phyloP scores from a whole-genome alignment of 31 red algal species.

The Porphyra umbilicalis region DNA sequence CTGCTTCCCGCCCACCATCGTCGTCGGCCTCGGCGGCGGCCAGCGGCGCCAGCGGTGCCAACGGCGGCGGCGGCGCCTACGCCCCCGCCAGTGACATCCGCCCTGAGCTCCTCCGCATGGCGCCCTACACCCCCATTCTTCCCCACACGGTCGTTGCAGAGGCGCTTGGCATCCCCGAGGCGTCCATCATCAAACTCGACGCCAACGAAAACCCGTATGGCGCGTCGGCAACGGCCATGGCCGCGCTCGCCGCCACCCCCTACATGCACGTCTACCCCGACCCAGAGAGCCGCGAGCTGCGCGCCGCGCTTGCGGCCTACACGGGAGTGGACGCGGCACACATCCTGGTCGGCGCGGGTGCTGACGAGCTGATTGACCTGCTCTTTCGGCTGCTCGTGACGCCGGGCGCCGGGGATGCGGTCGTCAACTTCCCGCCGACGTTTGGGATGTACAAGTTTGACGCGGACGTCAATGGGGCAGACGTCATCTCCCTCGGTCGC shows the following conservation, averaged over 20 bases:
- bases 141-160: constrained; percentile 87
- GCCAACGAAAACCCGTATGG: constrained; percentile 98
- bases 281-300: constrained; percentile 60
- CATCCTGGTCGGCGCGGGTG: constrained; percentile 80
- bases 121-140: constrained; percentile 83
- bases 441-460: constrained; percentile 99
- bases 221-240: constrained; percentile 48
- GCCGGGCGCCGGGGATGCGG: constrained; percentile 38
- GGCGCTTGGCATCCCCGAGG: constrained; percentile 42
- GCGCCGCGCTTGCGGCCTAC: constrained; percentile 68
- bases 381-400: constrained; percentile 83
- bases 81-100: constrained; percentile 45
- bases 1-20: too few relatives aligned
- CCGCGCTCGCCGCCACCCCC: constrained; percentile 40
- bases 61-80: constrained; percentile 1
- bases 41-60: neutral
- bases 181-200: constrained; percentile 90
- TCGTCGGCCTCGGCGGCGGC: too few relatives aligned
- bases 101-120: constrained; percentile 48
- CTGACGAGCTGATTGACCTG: constrained; percentile 95
- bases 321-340: constrained; percentile 56
- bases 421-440: constrained; percentile 91
- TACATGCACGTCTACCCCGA: constrained; percentile 97
- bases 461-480: constrained; percentile 86
- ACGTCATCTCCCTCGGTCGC: constrained; percentile 38